Base-by-base conservation (phyloP, 1,284 basidiomycete species). In the Pseudozyma flocculosa region DNA sequence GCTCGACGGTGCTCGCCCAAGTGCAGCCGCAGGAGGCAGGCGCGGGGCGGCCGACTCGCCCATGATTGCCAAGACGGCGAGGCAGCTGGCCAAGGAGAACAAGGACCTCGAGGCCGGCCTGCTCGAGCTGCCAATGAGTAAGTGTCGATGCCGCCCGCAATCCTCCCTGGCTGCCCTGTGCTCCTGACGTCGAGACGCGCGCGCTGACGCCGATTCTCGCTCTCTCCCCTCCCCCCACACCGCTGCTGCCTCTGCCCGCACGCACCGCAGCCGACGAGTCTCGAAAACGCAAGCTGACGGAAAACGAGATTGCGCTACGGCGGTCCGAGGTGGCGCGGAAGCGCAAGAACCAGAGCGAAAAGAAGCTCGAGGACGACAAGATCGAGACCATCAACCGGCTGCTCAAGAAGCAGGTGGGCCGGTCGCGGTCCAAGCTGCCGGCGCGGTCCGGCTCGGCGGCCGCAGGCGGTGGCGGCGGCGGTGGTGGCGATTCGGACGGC, bases 351-450 rank as follows among this genome's bases (percentile, higher is more conserved):
- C 82, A 92, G 56, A 87, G 85, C 18, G 91, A 92, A 78, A 92
- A 92, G 82, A 90, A 89, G 78, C 82, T 92, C 19, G 89, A 93
- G 75, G 91, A 94, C 70, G 91, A 94, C 78, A 93, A 93, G 84
- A 90, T 71, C 7, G 75, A 89, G 87, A 85, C 91, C 0, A 94
- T 94, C 79, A 93, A 93, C 70, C 86, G 90, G 18, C 83, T 94
- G 3, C 84, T 93, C 29, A 91, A 90, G 77, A 92, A 92, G 73
- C 75, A 77, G 48, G 76, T 75, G 9, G 70, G 72, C 11, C 52
- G 68, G 17, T 58, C 61, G 40, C 47, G 69, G 13, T 69, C 64
- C 54, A 71, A 71, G 56, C 40, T 65, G 11, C 48, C 54, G n/a
- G n/a, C n/a, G 0, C 43, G 50, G 0, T 54, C 62, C 10, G 62